A percentile compares a stretch with the other conserved stretches of the same genome.
phyloP scores from a whole-genome alignment of 2,329 filamentous ascomycete genomes.

The Stagonosporopsis vannaccii region DNA sequence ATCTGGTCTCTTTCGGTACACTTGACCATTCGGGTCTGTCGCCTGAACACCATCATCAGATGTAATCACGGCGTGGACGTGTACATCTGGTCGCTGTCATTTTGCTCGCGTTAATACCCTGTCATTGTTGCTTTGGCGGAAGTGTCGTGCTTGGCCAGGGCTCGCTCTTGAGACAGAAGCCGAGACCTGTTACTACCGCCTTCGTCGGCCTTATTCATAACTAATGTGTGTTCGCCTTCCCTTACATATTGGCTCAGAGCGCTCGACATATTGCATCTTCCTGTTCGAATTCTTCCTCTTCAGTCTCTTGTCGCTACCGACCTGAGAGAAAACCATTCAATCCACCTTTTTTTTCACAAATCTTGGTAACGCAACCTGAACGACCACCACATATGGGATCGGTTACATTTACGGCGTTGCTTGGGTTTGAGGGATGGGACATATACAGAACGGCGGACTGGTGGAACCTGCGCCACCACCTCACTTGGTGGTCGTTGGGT shows the following conservation, averaged over 20 bases:
- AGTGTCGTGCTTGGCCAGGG: constrained; percentile 26
- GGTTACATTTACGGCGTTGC: constrained; percentile 45
- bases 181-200: constrained; percentile 22
- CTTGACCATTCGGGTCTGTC: constrained; percentile 56
- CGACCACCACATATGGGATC: constrained; percentile 41
- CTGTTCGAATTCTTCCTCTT: constrained; percentile 22
- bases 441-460: constrained; percentile 42
- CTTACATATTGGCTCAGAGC: constrained; percentile 38
- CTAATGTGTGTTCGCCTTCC: constrained; percentile 35
- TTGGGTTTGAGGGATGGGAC: constrained; percentile 28
- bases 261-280: constrained; percentile 41
- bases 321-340: constrained; percentile 27
- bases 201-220: constrained; percentile 28
- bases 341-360: constrained; percentile 25
- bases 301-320: constrained; percentile 25
- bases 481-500: constrained; percentile 14
- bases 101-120: constrained; percentile 44
- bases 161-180: constrained; percentile 36
- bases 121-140: constrained; percentile 30
- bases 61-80: constrained; percentile 29
- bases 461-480: constrained; percentile 39
- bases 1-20: constrained; percentile 56
- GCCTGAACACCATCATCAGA: constrained; percentile 47
- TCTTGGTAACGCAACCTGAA: constrained; percentile 49
- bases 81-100: constrained; percentile 30